Evolutionary conservation across 106 monocot species (phyloP).

Genomic region (Apostasia ramifera): DNA sequence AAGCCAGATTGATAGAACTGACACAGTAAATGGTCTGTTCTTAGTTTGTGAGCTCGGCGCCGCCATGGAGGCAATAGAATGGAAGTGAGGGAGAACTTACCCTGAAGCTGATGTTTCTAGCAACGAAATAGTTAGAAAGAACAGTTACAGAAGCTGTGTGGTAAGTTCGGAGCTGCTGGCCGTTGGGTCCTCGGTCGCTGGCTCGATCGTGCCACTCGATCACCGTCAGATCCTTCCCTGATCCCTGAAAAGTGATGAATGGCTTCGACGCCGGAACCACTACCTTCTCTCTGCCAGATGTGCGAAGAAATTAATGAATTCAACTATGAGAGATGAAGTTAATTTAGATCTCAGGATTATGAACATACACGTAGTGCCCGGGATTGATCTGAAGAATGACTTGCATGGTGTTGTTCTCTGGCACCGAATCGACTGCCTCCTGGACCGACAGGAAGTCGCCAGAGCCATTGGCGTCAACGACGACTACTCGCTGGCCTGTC

Average conservation of each 20-base stretch:
- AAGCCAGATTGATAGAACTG: no score
- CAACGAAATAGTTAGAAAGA: conserved; percentile 80
- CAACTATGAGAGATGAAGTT: neutral
- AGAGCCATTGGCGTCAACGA: conserved; percentile 58
- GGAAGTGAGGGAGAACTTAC: conserved; percentile 25
- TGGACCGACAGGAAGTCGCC: conserved; percentile 84
- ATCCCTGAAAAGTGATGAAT: conserved; percentile 75
- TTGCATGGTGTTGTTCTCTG: conserved; percentile 51
- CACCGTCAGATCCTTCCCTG: conserved; percentile 53
- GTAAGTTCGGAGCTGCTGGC: conserved; percentile 87
- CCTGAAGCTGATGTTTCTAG: conserved; percentile 98
- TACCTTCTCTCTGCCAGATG: conserved; percentile 64
- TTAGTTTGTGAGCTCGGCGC: neutral
- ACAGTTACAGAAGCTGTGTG: conserved; percentile 93
- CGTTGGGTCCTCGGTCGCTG: conserved; percentile 69
- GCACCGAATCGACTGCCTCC: conserved; percentile 68
- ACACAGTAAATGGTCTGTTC: no score
- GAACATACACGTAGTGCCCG: conserved; percentile 63
- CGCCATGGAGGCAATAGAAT: neutral
- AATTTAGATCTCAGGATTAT: neutral
- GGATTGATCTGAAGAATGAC: conserved; percentile 58
- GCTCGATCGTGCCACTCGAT: conserved; percentile 94
- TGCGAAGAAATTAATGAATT: neutral
- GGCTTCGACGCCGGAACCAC: conserved; percentile 73
- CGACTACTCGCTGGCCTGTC: conserved; percentile 35